Base-by-base conservation (phyloP, 257 asterid genomes). In the Voacanga thouarsii region DNA sequence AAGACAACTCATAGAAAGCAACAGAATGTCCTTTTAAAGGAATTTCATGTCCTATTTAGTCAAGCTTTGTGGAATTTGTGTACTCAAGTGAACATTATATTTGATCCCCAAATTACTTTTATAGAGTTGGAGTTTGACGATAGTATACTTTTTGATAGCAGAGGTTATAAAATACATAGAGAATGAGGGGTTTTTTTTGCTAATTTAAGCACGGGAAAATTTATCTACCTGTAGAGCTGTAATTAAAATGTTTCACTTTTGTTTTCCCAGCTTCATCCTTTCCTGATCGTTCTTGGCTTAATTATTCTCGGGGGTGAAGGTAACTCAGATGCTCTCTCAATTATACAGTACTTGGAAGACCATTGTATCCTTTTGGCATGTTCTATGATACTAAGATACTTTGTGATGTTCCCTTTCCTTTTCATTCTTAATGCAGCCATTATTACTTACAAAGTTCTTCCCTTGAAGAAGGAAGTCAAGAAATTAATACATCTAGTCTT, bases 291-390 rank as follows among this genome's bases (percentile, higher is more conserved):
- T 77, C 89, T 93, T 8, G 98, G 99, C 76, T 85, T 92, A 15
- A 79, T 95, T 66, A 84, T 95, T 39, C 61, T 93, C 0, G 98
- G 99, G 65, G 99, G 99, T 3, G 92, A 95, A 92, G 98, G 99
- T 95, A 89, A 84, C 21, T 70, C 8, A 14, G 26, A 21, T 39
- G 77, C 56, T 47, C 23, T 55, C 63, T 77, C 53, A 59, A 59
- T 73, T 55, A 19, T 9, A 50, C 33, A 50, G 33, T 3, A 2
- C 45, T 50, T 24, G 57, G 41, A 5, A 55, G 24, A 23, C 15
- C 24, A 72, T 30, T 11, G 12, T n/a, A 6, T n/a, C 33, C n/a
- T n/a, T 56, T 55, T 66, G 18, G 75, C 39, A 2, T 15, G 71
- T 51, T 67, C 24, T 33, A 63, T n/a, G 6, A 50, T 47, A 28